These are phyloP conservation scores for Inonotus hispidus DNA, from an alignment of 1,284 basidiomycete genomes.

Conservation along the genomic window DNA sequence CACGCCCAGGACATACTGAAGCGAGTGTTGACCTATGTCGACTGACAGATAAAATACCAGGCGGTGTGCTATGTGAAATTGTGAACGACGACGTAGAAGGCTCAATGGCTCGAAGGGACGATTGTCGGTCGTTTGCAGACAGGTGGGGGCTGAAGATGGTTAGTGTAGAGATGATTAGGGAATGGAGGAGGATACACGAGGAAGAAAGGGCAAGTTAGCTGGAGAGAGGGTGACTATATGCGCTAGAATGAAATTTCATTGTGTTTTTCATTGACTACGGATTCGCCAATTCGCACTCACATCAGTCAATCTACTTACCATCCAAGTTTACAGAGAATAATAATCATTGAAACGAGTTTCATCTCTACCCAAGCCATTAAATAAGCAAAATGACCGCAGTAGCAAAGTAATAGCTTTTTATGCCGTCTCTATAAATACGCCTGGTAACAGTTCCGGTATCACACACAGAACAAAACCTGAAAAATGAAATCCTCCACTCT, in stretches of 20 bases:
- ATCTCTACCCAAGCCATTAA: not conserved
- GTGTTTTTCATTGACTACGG: not conserved
- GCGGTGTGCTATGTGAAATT: conserved; percentile 90
- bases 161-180: conserved; percentile 78
- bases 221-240: not conserved
- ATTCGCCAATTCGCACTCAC: not conserved
- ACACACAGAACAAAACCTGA: not conserved
- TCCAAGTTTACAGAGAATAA: too few relatives aligned
- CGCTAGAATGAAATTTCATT: not conserved
- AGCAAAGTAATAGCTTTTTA: too few relatives aligned
- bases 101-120: conserved; percentile 94
- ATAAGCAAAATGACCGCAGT: not conserved
- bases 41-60: conserved; percentile 71
- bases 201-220: not conserved
- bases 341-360: not conserved
- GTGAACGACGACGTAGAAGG: conserved; percentile 91
- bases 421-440: too few relatives aligned
- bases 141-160: conserved; percentile 91
- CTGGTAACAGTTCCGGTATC: too few relatives aligned
- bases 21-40: conserved; percentile 84
- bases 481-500: too few relatives aligned
- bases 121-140: conserved; percentile 90
- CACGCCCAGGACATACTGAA: conserved; percentile 92
- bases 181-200: conserved; percentile 30
- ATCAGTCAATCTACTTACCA: not conserved